These are phyloP conservation scores for Phytopythium aichiense DNA, from an alignment of 352 stramenopile genomes.

Conservation along the genomic window DNA sequence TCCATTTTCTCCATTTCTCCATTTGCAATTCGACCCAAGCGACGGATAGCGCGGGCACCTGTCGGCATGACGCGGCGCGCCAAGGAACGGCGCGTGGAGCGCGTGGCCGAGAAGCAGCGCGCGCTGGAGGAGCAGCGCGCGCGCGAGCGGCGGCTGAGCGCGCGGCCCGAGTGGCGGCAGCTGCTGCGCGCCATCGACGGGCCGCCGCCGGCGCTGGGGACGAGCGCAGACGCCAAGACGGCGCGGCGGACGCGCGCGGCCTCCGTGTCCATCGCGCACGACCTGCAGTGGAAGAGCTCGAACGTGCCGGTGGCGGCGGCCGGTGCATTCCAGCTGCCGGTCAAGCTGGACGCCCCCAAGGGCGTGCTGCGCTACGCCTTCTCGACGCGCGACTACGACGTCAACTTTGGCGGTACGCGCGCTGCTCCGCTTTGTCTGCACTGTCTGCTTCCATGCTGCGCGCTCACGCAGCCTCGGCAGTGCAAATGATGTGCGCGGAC, in stretches of 20 bases:
- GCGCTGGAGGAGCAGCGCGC: conserved; percentile 29
- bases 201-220: not conserved
- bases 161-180: conserved; percentile 47
- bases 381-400: conserved; percentile 64
- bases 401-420: conserved; percentile 48
- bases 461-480: conserved; percentile 4
- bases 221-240: not conserved
- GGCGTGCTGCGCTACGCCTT: conserved; percentile 63
- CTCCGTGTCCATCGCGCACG: conserved; percentile 32
- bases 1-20: not conserved
- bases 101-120: conserved; percentile 53
- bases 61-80: conserved; percentile 66
- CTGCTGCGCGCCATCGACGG: conserved; percentile 61
- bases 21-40: not conserved
- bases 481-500: conserved; percentile 63
- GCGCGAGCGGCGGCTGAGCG: conserved; percentile 37
- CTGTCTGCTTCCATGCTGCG: too few relatives aligned
- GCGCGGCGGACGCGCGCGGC: not conserved
- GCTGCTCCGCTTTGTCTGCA: too few relatives aligned
- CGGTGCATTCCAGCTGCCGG: conserved; percentile 62
- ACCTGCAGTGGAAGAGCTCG: conserved; percentile 75
- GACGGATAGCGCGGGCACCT: not conserved
- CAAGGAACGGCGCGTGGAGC: conserved; percentile 66
- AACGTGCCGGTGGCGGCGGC: conserved; percentile 66
- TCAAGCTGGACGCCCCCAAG: conserved; percentile 60